Evolutionary conservation across 1,284 basidiomycete species (phyloP), one percentile per base, ranked within the genome.

Genomic region (Macrocystidia cucumis): DNA sequence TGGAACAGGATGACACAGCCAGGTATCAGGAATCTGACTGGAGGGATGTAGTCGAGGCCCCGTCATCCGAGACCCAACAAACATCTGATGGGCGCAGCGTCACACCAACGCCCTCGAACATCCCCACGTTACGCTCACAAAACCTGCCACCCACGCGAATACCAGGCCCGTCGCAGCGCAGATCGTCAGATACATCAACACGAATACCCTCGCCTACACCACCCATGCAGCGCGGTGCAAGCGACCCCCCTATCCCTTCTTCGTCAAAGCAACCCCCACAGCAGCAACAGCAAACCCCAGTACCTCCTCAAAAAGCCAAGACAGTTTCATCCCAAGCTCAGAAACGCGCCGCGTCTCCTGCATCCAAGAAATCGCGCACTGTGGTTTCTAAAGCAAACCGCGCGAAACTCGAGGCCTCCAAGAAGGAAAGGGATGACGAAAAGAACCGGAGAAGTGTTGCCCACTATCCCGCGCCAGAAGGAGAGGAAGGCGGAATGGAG

Each of bases 391-490:
- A 60, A 35, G 50, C 52, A 23, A 53, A 49, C 12, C 56, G 57
- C 29, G 49, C 56, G 25, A 61, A 63, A 46, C 45, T 51, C 7
- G 43, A 49, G 23, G 49, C 50, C 5, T 46, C 44, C 17, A 55
- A 47, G 41, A 52, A 55, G 42, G 50, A 53, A 33, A 37, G 44
- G 35, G 52, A 59, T 27, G 56, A 60, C 11, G 54, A 59, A 27
- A 44, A 45, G 18, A 57, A 59, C 29, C 44, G 62, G 44, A 49
- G 49, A 38, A 80, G 74, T 28, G 57, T 80, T 19, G 78, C 78
- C 29, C 56, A 68, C 24, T 86, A 86, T 56, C 81, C 83, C 7
- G 61, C 67, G 2, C 68, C 71, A 1, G 63, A 57, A 33, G 66
- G 56, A 22, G 68, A 70, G 29, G 72, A 61, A 22, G 65, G 68